Percentiles rank a stretch among this genome's conserved stretches.
Conservation (phyloP, 139 green algal species). For the Tetradesmus lagerheimii region DNA sequence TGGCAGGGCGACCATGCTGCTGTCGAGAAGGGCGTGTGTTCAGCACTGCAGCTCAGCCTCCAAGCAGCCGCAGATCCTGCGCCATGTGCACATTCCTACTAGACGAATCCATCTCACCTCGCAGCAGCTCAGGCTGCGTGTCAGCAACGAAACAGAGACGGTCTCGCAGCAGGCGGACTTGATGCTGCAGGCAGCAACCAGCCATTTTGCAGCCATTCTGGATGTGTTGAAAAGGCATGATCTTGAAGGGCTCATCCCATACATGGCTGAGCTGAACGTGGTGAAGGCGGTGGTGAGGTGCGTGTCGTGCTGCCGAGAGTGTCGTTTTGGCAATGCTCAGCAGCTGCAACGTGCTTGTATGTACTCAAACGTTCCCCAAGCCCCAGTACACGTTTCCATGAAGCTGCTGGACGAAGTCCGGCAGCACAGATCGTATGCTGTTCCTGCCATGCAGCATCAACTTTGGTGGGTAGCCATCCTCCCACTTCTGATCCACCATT, state of each 20-base stretch:
- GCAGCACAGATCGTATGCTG: background rate
- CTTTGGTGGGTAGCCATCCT: background rate
- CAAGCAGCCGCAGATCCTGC: background rate
- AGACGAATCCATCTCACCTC: background rate
- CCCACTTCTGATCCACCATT: background rate
- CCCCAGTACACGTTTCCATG: too few species aligned
- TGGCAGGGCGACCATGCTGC: background rate
- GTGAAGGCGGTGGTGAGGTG: conserved; percentile 42
- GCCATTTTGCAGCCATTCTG: background rate
- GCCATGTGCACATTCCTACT: background rate
- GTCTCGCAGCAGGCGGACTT: background rate
- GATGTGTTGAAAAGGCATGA: conserved; percentile 7
- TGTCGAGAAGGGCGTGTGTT: background rate
- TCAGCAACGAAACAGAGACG: background rate
- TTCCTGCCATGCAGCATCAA: background rate
- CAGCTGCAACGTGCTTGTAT: background rate
- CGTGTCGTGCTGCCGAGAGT: background rate
- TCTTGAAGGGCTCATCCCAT: background rate
- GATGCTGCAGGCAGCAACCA: background rate
- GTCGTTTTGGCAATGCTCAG: background rate
- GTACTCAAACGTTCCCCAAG: background rate
- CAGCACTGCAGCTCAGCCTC: background rate
- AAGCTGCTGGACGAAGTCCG: background rate
- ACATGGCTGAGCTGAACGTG: conserved; percentile 32
- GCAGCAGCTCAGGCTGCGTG: background rate